phyloP scores from a whole-genome alignment of 2,329 filamentous ascomycete species.

The Colletotrichum tamarilloi region DNA sequence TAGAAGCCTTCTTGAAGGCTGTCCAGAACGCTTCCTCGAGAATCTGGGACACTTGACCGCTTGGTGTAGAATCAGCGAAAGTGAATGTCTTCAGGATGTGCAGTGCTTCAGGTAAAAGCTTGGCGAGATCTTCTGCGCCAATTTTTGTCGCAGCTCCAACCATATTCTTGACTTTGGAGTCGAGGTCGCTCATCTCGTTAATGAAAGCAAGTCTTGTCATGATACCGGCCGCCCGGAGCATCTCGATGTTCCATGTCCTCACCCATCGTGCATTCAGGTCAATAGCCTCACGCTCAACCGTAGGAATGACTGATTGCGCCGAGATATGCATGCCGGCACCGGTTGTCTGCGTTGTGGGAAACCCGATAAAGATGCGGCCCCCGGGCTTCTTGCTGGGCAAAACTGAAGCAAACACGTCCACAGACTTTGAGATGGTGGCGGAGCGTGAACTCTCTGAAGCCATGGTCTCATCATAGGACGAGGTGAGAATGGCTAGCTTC shows the following conservation, averaged over 20 bases:
- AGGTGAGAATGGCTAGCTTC: conserved; percentile 87
- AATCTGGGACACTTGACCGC: conserved; percentile 81
- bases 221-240: conserved; percentile 90
- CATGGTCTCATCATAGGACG: conserved; percentile 85
- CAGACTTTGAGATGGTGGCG: conserved; percentile 64
- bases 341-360: conserved; percentile 97
- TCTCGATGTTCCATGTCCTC: conserved; percentile 93
- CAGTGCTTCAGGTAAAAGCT: conserved; percentile 80
- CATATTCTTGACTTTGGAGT: conserved; percentile 65
- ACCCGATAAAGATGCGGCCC: conserved; percentile 95
- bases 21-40: conserved; percentile 98
- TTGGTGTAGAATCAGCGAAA: conserved; percentile 91
- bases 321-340: conserved; percentile 94
- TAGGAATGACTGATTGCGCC: conserved; percentile 95
- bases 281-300: conserved; percentile 95
- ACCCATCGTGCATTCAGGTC: conserved; percentile 97
- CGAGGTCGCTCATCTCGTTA: conserved; percentile 85
- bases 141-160: conserved; percentile 62
- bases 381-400: conserved; percentile 84
- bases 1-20: conserved; percentile 82
- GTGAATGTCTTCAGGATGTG: conserved; percentile 90
- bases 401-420: conserved; percentile 90
- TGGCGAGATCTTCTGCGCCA: conserved; percentile 71
- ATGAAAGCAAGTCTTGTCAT: conserved; percentile 88
- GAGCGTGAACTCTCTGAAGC: conserved; percentile 69